Evolutionary conservation across 1,284 basidiomycete genomes (phyloP).

Genomic region (Inonotus hispidus): DNA sequence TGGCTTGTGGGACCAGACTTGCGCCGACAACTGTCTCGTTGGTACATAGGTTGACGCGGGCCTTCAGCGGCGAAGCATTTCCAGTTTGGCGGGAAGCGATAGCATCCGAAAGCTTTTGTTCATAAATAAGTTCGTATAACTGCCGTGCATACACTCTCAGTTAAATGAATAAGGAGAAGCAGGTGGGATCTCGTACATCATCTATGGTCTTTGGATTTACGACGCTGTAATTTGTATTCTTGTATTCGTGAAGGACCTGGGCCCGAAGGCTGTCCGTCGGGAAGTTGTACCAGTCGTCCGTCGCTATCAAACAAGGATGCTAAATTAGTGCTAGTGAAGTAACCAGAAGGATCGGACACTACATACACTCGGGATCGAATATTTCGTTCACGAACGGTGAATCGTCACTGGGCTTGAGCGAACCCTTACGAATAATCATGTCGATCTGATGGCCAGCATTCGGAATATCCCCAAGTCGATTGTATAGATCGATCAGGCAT

Average conservation of each 20-base stretch:
- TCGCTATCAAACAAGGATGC: constrained; percentile 28
- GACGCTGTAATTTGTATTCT: constrained; percentile 52
- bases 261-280: constrained; percentile 34
- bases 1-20: constrained; percentile 25
- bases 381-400: constrained; percentile 56
- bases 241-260: constrained; percentile 40
- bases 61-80: constrained; percentile 16
- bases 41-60: constrained; percentile 35
- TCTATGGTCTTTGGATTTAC: constrained; percentile 46
- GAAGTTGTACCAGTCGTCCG: constrained; percentile 36
- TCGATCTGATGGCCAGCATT: constrained; percentile 38
- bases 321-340: constrained; percentile 5
- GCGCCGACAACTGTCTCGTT: constrained; percentile 38
- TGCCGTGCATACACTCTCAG: constrained; percentile 21
- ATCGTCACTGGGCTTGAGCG: constrained; percentile 52
- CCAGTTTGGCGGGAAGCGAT: constrained; percentile 33
- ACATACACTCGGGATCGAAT: constrained; percentile 48
- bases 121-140: constrained; percentile 52
- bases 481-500: constrained; percentile 45
- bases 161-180: background rate
- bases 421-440: constrained; percentile 50
- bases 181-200: constrained; percentile 27
- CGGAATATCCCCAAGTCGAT: constrained; percentile 33
- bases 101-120: constrained; percentile 44
- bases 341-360: constrained; percentile 7